A percentile compares a stretch with the other conserved stretches of the same genome.
Evolutionary conservation across 164 flowering plant genomes (phyloP).

Genomic region (Chimonanthus praecox): DNA sequence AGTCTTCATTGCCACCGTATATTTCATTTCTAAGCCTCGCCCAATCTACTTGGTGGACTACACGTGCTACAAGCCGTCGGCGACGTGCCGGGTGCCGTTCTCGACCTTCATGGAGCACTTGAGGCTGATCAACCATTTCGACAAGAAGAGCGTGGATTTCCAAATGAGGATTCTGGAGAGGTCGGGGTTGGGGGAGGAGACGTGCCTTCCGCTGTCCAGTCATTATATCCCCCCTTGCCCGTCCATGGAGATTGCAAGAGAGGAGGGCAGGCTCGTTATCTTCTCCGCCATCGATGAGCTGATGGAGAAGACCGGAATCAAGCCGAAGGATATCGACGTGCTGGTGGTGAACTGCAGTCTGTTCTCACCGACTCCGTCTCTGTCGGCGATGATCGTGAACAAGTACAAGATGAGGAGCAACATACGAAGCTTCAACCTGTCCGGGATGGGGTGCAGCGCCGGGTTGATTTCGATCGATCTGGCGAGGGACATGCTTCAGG

Average conservation of each 20-base stretch:
- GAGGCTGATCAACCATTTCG: conserved; percentile 21
- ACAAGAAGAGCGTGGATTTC: conserved; percentile 44
- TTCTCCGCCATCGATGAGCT: conserved; percentile 25
- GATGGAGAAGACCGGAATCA: conserved; percentile 21
- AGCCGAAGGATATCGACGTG: conserved; percentile 35
- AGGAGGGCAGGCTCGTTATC: conserved; percentile 8
- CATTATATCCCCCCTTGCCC: conserved; percentile 11
- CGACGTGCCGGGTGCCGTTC: conserved; percentile 50
- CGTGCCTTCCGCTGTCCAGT: conserved; percentile 5
- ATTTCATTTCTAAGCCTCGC: conserved; percentile 49
- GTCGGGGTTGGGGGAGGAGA: conserved; percentile 10
- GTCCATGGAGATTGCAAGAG: conserved; percentile 7
- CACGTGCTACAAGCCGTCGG: conserved; percentile 51
- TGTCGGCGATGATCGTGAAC: conserved; percentile 34
- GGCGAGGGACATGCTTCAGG: conserved; percentile 35
- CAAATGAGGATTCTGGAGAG: conserved; percentile 35
- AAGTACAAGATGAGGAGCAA: conserved; percentile 37
- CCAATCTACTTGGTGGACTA: conserved; percentile 50
- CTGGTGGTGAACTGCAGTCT: conserved; percentile 35
- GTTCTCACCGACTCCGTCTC: conserved; percentile 37
- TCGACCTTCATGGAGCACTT: conserved; percentile 61
- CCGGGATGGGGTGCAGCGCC: conserved; percentile 9
- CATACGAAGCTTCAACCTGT: conserved; percentile 27
- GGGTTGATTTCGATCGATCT: conserved; percentile 23
- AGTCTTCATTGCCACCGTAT: conserved; percentile 33